Percentiles rank a stretch among this genome's conserved stretches.
These are phyloP conservation scores for Penstemon newberryi DNA, from an alignment of 257 asterid species.

Conservation along the genomic window DNA sequence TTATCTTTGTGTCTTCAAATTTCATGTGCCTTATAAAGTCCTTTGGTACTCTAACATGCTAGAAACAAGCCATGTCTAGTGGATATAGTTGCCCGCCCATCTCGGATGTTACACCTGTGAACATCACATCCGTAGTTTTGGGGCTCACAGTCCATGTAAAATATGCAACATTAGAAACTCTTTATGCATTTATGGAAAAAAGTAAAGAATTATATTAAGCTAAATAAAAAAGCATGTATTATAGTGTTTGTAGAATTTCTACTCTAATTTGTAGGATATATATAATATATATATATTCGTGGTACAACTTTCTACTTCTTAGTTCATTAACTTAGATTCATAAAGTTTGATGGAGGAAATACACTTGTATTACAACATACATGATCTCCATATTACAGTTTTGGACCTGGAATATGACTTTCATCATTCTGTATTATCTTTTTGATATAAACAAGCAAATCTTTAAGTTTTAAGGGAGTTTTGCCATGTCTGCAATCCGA, in stretches of 20 bases:
- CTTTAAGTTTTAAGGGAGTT: not conserved
- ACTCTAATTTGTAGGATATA: not conserved
- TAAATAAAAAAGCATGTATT: not conserved
- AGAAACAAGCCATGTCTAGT: slow-evolving; percentile 7
- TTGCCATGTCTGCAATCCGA: slow-evolving; percentile 7
- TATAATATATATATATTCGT: not conserved
- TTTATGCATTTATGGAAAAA: not conserved
- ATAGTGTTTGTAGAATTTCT: no score
- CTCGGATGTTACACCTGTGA: not conserved
- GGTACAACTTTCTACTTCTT: not conserved
- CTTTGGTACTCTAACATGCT: not conserved
- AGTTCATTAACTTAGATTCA: not conserved
- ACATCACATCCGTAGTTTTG: not conserved
- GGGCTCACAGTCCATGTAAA: not conserved
- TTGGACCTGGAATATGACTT: not conserved
- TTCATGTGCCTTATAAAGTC: slow-evolving; percentile 14
- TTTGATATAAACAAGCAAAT: not conserved
- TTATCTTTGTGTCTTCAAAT: not conserved
- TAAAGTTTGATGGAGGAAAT: slow-evolving; percentile 4
- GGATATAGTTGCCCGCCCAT: slow-evolving; percentile 2
- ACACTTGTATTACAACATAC: not conserved
- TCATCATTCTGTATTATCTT: slow-evolving; percentile 1
- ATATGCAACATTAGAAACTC: not conserved
- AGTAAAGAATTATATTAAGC: not conserved
- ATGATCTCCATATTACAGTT: not conserved